These are phyloP conservation scores for Calocera viscosa DNA, from an alignment of 768 basidiomycete species.

Conservation along the genomic window DNA sequence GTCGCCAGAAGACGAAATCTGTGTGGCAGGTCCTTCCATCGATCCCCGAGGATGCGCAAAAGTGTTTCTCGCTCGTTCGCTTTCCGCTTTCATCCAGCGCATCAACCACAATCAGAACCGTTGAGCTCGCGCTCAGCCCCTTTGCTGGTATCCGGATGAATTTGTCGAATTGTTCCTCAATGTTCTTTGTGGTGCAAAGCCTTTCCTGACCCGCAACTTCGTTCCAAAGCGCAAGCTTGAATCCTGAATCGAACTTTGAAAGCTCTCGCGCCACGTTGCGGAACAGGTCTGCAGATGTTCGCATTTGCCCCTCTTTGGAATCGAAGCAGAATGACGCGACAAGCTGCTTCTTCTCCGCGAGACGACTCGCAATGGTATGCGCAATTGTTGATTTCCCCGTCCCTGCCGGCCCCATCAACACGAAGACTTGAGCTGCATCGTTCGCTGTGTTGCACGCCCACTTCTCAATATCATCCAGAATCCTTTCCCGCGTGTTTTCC, in stretches of 20 bases:
- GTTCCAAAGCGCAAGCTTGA: neutral
- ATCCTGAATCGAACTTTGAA: neutral
- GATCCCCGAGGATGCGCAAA: neutral
- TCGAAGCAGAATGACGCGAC: slow-evolving; percentile 16
- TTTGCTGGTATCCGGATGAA: neutral
- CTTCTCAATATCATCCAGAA: too few relatives aligned
- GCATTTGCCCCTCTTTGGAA: neutral
- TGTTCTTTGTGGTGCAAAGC: neutral
- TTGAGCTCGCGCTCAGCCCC: neutral
- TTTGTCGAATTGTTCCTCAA: neutral
- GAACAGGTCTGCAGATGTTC: slow-evolving; percentile 4
- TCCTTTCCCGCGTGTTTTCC: too few relatives aligned
- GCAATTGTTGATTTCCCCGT: slow-evolving; percentile 18
- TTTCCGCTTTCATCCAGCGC: neutral
- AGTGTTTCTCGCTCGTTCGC: neutral
- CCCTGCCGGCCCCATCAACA: slow-evolving; percentile 12
- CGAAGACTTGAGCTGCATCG: too few relatives aligned
- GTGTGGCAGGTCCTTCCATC: neutral
- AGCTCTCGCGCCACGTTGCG: slow-evolving; percentile 14
- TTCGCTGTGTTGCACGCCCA: too few relatives aligned
- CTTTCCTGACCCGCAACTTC: neutral
- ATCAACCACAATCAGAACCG: neutral
- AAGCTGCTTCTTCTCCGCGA: slow-evolving; percentile 1
- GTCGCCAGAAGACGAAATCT: neutral
- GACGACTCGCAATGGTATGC: slow-evolving; percentile 7